phyloP scores from a whole-genome alignment of 1,139 yeast species.

The Meyerozyma sp. region DNA sequence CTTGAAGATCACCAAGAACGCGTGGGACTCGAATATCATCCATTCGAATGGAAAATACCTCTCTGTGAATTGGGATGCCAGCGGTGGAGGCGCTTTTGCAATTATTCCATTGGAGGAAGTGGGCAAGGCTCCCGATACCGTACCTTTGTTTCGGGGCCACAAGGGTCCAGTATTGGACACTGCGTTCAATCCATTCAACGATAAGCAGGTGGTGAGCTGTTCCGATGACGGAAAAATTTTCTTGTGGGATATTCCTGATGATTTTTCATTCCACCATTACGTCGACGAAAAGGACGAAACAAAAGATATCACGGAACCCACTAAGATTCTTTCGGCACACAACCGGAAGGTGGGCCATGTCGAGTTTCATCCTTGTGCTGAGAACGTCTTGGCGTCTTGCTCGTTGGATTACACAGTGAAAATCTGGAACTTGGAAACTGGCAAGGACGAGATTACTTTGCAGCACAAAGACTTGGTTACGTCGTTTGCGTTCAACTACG shows the following conservation, averaged over 20 bases:
- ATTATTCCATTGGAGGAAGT: slow-evolving; percentile 79
- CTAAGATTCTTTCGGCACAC: slow-evolving; percentile 74
- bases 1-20: slow-evolving; percentile 78
- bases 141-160: slow-evolving; percentile 92
- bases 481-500: slow-evolving; percentile 83
- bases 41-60: slow-evolving; percentile 76
- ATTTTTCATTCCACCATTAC: slow-evolving; percentile 62
- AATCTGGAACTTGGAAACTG: slow-evolving; percentile 81
- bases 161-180: slow-evolving; percentile 94
- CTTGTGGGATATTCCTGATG: slow-evolving; percentile 82
- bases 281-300: slow-evolving; percentile 58
- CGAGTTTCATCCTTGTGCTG: slow-evolving; percentile 82
- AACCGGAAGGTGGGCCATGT: slow-evolving; percentile 93
- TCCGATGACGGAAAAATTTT: slow-evolving; percentile 90
- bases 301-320: slow-evolving; percentile 63
- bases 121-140: slow-evolving; percentile 93
- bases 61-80: slow-evolving; percentile 87
- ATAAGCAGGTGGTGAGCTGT: slow-evolving; percentile 69
- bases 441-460: slow-evolving; percentile 65
- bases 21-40: slow-evolving; percentile 91
- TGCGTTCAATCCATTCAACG: slow-evolving; percentile 87
- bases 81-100: slow-evolving; percentile 97
- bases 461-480: slow-evolving; percentile 88
- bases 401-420: slow-evolving; percentile 88
- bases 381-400: slow-evolving; percentile 79